phyloP scores from a whole-genome alignment of 441 rosid genomes.

The Melastoma candidum region DNA sequence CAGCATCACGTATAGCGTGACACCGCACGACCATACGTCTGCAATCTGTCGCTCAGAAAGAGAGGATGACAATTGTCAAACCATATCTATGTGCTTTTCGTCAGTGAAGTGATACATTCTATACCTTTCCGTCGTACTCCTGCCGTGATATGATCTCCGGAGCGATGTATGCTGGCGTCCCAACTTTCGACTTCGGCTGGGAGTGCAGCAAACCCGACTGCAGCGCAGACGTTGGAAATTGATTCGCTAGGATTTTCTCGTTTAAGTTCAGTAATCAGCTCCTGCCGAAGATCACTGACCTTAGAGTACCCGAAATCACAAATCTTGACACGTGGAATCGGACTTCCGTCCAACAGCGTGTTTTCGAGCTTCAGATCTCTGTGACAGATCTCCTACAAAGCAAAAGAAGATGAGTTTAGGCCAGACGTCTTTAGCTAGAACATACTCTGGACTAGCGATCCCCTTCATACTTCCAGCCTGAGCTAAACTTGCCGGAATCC shows the following conservation, averaged over 20 bases:
- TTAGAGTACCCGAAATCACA: constrained; percentile 75
- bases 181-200: constrained; percentile 62
- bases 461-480: too few relatives aligned
- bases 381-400: constrained; percentile 56
- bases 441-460: too few relatives aligned
- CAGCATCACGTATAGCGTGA: constrained; percentile 62
- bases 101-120: neutral
- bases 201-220: constrained; percentile 59
- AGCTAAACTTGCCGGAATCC: too few relatives aligned
- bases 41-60: constrained; percentile 31
- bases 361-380: constrained; percentile 68
- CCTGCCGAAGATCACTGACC: constrained; percentile 21
- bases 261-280: neutral
- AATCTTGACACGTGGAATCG: constrained; percentile 56
- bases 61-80: neutral
- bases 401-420: constrained; percentile 6
- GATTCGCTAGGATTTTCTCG: neutral
- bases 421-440: neutral
- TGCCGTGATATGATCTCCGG: constrained; percentile 51
- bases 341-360: constrained; percentile 54
- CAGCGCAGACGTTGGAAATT: neutral
- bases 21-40: constrained; percentile 78
- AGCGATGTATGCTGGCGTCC: constrained; percentile 71
- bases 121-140: constrained; percentile 59
- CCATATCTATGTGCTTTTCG: neutral